A percentile compares a stretch with the other conserved stretches of the same genome.
Conservation (phyloP, 2,329 filamentous ascomycete species). For the Ascochyta clinopodiicola region DNA sequence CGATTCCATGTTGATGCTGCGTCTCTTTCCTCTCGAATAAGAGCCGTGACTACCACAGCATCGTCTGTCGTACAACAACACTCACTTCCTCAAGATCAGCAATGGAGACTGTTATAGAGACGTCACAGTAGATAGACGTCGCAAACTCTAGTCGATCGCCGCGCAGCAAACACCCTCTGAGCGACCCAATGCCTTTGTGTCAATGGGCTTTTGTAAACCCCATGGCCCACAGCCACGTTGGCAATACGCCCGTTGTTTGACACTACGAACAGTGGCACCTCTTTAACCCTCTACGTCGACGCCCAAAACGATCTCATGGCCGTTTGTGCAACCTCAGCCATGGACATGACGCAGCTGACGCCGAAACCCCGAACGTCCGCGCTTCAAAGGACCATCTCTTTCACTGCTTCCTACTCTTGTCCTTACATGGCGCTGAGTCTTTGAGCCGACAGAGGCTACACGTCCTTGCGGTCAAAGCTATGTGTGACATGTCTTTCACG, state of each 20-base stretch:
- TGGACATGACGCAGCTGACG: constrained; percentile 13
- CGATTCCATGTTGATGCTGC: too few relatives aligned
- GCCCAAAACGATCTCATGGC: constrained; percentile 17
- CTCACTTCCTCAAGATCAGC: too few relatives aligned
- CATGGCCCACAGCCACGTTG: constrained; percentile 6
- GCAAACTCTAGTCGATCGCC: too few relatives aligned
- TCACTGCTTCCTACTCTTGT: not conserved
- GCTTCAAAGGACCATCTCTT: constrained; percentile 2
- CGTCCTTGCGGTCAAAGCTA: not conserved
- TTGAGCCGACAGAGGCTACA: not conserved
- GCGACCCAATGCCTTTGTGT: too few relatives aligned
- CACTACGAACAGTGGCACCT: constrained; percentile 6
- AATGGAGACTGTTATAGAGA: too few relatives aligned
- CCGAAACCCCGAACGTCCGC: constrained; percentile 4
- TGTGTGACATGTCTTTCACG: constrained; percentile 10
- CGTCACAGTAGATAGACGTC: too few relatives aligned
- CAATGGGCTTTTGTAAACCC: too few relatives aligned
- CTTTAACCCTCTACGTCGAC: not conserved
- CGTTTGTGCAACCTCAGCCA: constrained; percentile 9
- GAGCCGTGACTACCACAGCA: too few relatives aligned
- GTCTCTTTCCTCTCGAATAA: too few relatives aligned
- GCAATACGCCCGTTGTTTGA: not conserved
- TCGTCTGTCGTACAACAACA: too few relatives aligned
- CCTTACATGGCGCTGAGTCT: constrained; percentile 1
- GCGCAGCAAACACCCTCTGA: too few relatives aligned